A percentile compares a stretch with the other conserved stretches of the same genome.
Evolutionary conservation across 2,329 filamentous ascomycete species (phyloP).

Genomic region (Cercospora zeae-maydis): DNA sequence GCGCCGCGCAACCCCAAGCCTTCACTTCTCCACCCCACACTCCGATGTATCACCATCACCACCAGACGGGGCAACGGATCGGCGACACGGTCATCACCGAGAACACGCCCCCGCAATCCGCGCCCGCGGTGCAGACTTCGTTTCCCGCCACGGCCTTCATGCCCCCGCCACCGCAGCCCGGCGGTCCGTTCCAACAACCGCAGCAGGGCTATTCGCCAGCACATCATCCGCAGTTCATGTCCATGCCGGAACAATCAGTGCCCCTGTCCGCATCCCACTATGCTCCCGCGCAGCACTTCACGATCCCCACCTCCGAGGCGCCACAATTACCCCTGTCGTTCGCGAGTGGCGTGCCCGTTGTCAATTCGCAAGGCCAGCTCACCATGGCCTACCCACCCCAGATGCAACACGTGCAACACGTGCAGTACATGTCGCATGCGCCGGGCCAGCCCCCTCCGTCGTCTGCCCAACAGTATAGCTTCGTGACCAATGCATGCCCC

Average conservation of each 20-base stretch:
- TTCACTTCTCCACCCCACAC: slow-evolving; percentile 47
- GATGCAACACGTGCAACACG: slow-evolving; percentile 13
- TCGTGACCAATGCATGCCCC: slow-evolving; percentile 22
- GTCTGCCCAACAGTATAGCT: slow-evolving; percentile 22
- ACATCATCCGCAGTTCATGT: slow-evolving; percentile 26
- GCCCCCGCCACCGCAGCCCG: slow-evolving; percentile 22
- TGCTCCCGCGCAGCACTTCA: slow-evolving; percentile 17
- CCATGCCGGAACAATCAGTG: slow-evolving; percentile 23
- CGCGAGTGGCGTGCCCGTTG: slow-evolving; percentile 28
- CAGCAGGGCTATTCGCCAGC: background rate
- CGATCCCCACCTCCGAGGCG: slow-evolving; percentile 11
- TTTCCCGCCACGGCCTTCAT: slow-evolving; percentile 42
- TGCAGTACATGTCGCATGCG: slow-evolving; percentile 24
- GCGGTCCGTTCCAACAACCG: slow-evolving; percentile 2
- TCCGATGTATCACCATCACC: slow-evolving; percentile 36
- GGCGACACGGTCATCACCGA: slow-evolving; percentile 38
- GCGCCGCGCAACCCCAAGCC: slow-evolving; percentile 28
- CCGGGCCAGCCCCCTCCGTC: slow-evolving; percentile 13
- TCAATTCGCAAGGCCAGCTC: slow-evolving; percentile 27
- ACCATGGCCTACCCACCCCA: slow-evolving; percentile 27
- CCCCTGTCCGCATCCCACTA: slow-evolving; percentile 17
- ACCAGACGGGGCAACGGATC: slow-evolving; percentile 23
- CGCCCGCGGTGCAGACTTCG: slow-evolving; percentile 48
- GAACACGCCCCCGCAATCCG: slow-evolving; percentile 50
- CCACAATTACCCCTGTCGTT: slow-evolving; percentile 23